Evolutionary conservation across 352 stramenopile genomes (phyloP).

Genomic region (Globisporangium takayamanum): DNA sequence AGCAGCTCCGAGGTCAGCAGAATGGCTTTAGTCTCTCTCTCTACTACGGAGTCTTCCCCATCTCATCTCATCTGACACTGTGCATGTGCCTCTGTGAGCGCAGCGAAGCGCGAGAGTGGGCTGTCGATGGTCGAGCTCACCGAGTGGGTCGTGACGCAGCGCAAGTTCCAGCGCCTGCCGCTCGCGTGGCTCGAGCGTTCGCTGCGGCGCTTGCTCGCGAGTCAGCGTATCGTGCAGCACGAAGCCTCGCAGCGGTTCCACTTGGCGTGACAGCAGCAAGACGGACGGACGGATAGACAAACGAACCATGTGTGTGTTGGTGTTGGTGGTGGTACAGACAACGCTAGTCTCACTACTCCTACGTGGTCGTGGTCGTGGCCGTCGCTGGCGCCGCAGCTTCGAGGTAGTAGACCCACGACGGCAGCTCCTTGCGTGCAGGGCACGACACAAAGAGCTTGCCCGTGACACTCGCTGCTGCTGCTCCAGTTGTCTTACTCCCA

Average conservation of each 20-base stretch:
- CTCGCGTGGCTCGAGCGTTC: slow-evolving; percentile 46
- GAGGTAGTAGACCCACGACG: slow-evolving; percentile 87
- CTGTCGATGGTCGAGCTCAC: slow-evolving; percentile 38
- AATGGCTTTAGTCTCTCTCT: not conserved
- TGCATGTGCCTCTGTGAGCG: not conserved
- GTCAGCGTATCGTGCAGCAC: slow-evolving; percentile 21
- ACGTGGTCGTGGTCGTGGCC: not conserved
- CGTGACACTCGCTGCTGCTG: slow-evolving; percentile 20
- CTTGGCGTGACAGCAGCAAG: not conserved
- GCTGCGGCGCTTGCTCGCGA: slow-evolving; percentile 24
- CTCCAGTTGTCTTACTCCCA: not conserved
- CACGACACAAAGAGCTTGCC: slow-evolving; percentile 84
- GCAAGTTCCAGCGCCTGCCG: slow-evolving; percentile 38
- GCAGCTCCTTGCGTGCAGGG: slow-evolving; percentile 52
- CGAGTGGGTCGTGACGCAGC: slow-evolving; percentile 38
- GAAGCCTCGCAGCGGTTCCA: slow-evolving; percentile 34
- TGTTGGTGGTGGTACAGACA: no score
- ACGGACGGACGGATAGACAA: no score
- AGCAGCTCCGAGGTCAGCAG: slow-evolving; percentile 28
- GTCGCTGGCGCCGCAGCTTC: slow-evolving; percentile 21
- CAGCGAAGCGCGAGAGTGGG: slow-evolving; percentile 22
- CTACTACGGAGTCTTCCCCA: no score
- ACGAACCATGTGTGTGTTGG: no score
- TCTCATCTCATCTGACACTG: no score
- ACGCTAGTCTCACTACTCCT: no score